Conservation (phyloP, 257 asterid species). For the Ajuga chamaepitys region DNA sequence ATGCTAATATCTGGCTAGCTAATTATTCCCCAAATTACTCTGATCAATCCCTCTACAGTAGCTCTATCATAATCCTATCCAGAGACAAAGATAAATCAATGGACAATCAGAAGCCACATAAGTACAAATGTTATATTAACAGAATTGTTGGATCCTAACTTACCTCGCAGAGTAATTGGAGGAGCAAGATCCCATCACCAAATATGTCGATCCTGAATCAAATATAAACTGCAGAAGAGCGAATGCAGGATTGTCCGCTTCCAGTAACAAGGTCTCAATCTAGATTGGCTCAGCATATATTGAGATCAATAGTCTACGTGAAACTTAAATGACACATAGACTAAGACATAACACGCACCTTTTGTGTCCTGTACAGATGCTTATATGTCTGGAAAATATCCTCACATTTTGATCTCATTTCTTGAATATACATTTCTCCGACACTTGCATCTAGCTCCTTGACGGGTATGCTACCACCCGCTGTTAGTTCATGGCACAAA, state of each 20-base stretch:
- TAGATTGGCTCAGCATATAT: conserved; percentile 21
- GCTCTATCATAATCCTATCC: too few species aligned
- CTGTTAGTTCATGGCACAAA: conserved; percentile 29
- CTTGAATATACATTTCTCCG: conserved; percentile 49
- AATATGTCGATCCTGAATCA: conserved; percentile 40
- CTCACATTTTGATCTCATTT: conserved; percentile 48
- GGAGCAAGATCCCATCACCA: conserved; percentile 76
- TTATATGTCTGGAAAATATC: conserved; percentile 42
- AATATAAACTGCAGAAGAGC: conserved; percentile 52
- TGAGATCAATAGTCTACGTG: conserved; percentile 10
- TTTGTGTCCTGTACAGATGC: conserved; percentile 26
- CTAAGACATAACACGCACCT: conserved; percentile 28
- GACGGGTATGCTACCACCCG: conserved; percentile 54
- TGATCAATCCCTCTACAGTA: too few species aligned
- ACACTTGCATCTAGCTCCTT: conserved; percentile 52
- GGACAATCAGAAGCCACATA: background rate
- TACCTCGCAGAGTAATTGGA: conserved; percentile 54
- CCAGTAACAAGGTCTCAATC: conserved; percentile 63
- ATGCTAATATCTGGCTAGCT: too few species aligned
- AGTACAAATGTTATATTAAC: background rate
- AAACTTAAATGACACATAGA: conserved; percentile 4
- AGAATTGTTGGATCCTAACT: conserved; percentile 1
- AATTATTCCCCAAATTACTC: too few species aligned
- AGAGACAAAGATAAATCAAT: background rate
- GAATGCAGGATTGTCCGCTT: conserved; percentile 72